Evolutionary conservation across 176 grass and related monocot genomes (phyloP).

Genomic region (Carex myosuroides): DNA sequence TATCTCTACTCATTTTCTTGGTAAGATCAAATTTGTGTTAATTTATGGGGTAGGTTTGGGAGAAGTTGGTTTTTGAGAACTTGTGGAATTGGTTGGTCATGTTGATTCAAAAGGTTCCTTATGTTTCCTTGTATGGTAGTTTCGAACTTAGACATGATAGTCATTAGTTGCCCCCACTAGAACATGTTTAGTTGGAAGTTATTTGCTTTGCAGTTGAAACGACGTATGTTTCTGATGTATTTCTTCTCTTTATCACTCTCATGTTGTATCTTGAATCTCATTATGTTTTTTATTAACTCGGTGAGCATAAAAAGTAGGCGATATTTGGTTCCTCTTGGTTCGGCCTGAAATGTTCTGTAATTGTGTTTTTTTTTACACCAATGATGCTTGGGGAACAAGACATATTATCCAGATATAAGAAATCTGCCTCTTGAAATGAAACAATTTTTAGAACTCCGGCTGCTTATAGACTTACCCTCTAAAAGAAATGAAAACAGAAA

Average conservation of each 20-base stretch:
- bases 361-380: not conserved
- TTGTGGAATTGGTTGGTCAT: not conserved
- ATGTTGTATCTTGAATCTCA: not conserved
- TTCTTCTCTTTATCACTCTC: not conserved
- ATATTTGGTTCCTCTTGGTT: not conserved
- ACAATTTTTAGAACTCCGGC: no score
- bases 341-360: not conserved
- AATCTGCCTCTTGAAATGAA: not conserved
- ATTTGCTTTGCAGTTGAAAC: not conserved
- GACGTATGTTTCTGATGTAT: not conserved
- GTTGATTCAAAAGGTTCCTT: not conserved
- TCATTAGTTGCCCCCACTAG: not conserved
- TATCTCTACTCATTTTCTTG: constrained; percentile 9
- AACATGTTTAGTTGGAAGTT: not conserved
- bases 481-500: no score
- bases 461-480: no score
- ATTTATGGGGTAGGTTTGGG: constrained; percentile 10
- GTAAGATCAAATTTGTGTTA: constrained; percentile 11
- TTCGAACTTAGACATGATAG: not conserved
- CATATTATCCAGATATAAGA: not conserved
- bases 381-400: not conserved
- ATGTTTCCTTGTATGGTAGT: not conserved
- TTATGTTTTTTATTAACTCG: not conserved
- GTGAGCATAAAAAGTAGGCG: not conserved
- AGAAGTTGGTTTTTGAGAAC: not conserved